Base-by-base conservation (phyloP, 352 stramenopile species). In the Nothophytophthora sp. region DNA sequence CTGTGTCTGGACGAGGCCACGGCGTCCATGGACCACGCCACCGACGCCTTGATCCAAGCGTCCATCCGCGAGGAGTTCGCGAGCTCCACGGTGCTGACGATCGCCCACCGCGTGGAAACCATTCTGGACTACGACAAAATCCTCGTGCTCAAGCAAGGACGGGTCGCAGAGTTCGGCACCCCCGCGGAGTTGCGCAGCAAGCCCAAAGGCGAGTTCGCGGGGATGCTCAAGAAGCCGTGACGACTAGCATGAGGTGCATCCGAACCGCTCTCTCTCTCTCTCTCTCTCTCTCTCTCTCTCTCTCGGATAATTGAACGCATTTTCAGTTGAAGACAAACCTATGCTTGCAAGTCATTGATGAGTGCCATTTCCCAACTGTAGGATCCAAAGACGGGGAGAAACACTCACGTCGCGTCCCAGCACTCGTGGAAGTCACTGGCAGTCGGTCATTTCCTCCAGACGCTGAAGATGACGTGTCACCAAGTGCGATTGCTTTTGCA, bases 81-180 rank as follows among this genome's bases (percentile, higher is more conserved):
- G 18, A 48, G 80, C 12, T 76, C 91, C 6, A 97, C 90, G 11
- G 73, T 94, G 33, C 46, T 97, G n/a, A 92, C 85, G 7, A 93
- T 97, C 32, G 86, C 89, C 6, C 88, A 96, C 47, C 81, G 86
- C 2, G 70, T 97, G 9, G 60, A 94, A 18, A 97, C 88, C 6
- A 92, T 97, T 53, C 25, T 92, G 11, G 81, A 96, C 67, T 88
- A 81, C 36, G 84, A 97, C 52, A 83, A 85, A 52, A 81, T 97
- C 23, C 57, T 96, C 28, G 85, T 97, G 27, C 68, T 97, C 5
- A 72, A 92, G 24, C 60, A 73, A 24, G 88, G 90, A 7, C 55
- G 60, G 20, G 67, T 97, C 16, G 60, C 50, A 7, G 88, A 97
- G 51, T 94, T 86, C 50, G 88, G 85, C 10, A 29, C 81, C 0